These are phyloP conservation scores for Pochonia chlamydosporia DNA, from an alignment of 2,329 filamentous ascomycete species.

Conservation along the genomic window DNA sequence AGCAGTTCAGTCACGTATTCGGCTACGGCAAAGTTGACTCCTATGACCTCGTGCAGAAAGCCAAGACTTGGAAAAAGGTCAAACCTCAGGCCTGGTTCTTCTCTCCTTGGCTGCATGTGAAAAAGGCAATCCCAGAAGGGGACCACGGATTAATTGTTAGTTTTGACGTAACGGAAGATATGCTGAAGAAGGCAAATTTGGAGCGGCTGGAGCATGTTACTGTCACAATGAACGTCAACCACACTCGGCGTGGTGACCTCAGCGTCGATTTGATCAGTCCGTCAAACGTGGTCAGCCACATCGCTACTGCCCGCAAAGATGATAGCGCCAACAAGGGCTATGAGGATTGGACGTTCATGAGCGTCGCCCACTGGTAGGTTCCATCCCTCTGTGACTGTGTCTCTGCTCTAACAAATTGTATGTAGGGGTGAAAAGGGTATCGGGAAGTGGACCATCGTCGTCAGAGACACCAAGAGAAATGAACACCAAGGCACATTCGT, in stretches of 20 bases:
- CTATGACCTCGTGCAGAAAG: constrained; percentile 75
- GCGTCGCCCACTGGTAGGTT: constrained; percentile 84
- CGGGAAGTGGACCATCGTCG: constrained; percentile 84
- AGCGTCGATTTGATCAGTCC: constrained; percentile 90
- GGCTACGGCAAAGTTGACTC: constrained; percentile 95
- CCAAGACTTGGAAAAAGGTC: constrained; percentile 79
- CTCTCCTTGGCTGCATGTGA: constrained; percentile 89
- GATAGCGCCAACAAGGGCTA: constrained; percentile 70
- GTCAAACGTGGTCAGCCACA: constrained; percentile 71
- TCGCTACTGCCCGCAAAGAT: constrained; percentile 66
- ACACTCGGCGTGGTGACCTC: constrained; percentile 81
- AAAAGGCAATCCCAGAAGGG: constrained; percentile 80
- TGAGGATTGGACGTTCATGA: constrained; percentile 98
- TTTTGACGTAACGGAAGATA: constrained; percentile 78
- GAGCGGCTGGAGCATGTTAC: constrained; percentile 90
- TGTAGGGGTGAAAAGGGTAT: constrained; percentile 77
- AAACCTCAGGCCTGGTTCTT: constrained; percentile 95
- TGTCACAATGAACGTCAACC: constrained; percentile 92
- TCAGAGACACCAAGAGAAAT: constrained; percentile 80
- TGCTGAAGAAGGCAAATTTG: constrained; percentile 77
- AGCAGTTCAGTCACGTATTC: constrained; percentile 88
- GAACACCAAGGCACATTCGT: constrained; percentile 70
- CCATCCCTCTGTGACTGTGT: not conserved
- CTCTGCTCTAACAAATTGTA: constrained; percentile 22
- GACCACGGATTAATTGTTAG: constrained; percentile 68